phyloP scores from a whole-genome alignment of 768 basidiomycete genomes.

The Auricularia sp. region DNA sequence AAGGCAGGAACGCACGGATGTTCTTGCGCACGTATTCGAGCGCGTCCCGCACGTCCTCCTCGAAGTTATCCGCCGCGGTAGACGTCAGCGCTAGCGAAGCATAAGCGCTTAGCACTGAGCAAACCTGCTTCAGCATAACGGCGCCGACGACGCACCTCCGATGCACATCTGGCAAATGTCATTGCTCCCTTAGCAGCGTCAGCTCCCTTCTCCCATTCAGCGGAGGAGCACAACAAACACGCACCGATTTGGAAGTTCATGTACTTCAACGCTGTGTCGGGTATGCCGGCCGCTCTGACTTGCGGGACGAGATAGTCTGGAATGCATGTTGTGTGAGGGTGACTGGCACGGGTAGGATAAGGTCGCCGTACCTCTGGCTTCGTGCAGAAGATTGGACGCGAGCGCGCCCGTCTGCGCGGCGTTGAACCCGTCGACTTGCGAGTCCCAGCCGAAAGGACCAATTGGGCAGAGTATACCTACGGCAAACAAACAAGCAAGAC shows the following conservation, averaged over 20 bases:
- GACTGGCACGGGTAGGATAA: no score
- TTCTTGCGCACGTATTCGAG: conserved; percentile 4
- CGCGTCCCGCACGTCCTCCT: conserved; percentile 1
- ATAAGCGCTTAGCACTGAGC: not conserved
- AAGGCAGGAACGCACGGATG: conserved; percentile 3
- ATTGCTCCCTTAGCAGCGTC: not conserved
- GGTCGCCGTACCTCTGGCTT: not conserved
- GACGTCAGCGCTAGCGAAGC: not conserved
- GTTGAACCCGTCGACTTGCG: conserved; percentile 4
- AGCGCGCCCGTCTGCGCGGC: conserved; percentile 7
- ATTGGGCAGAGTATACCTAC: conserved; percentile 3
- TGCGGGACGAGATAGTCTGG: conserved; percentile 7
- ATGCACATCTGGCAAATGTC: conserved; percentile 6
- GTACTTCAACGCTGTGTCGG: conserved; percentile 5
- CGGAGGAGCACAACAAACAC: not conserved
- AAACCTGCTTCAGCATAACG: not conserved
- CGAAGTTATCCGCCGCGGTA: conserved; percentile 3
- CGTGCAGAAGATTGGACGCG: conserved; percentile 5
- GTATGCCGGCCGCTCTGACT: not conserved
- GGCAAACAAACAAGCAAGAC: not conserved
- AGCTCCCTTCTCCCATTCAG: not conserved
- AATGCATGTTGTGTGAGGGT: no score
- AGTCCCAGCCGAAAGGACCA: conserved; percentile 5
- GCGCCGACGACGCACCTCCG: not conserved
- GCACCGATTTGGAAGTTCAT: conserved; percentile 6